Conservation (phyloP, 169 alveolate genomes). For the Cryptosporidium ryanae region DNA sequence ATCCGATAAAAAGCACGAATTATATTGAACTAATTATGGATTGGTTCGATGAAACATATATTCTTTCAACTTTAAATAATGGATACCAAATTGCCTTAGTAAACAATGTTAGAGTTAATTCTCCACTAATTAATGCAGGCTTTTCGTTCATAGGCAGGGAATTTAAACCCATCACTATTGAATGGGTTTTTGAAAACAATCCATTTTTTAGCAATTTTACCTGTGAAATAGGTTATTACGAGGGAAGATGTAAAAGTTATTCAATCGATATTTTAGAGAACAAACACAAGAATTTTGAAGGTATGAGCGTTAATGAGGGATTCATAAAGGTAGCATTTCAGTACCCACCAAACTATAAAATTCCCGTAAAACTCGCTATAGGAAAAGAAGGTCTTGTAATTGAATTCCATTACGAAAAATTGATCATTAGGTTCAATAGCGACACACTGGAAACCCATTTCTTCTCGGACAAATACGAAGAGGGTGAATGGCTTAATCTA, state of each 20-base stretch:
- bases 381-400: not conserved
- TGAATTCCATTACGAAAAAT: slow-evolving; percentile 7
- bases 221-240: slow-evolving; percentile 42
- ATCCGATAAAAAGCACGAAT: slow-evolving; percentile 10
- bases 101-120: slow-evolving; percentile 31
- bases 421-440: not conserved
- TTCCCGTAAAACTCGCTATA: slow-evolving; percentile 26
- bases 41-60: slow-evolving; percentile 37
- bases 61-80: not conserved
- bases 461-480: slow-evolving; percentile 9
- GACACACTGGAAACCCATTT: not conserved
- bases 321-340: slow-evolving; percentile 55
- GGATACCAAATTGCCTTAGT: slow-evolving; percentile 2
- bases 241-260: slow-evolving; percentile 48
- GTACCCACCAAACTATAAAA: slow-evolving; percentile 24
- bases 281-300: not conserved
- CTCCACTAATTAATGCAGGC: slow-evolving; percentile 45
- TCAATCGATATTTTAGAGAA: not conserved
- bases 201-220: not conserved
- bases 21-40: slow-evolving; percentile 13
- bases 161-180: slow-evolving; percentile 12
- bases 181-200: slow-evolving; percentile 11
- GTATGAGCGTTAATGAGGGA: slow-evolving; percentile 5
- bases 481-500: slow-evolving; percentile 51
- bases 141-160: slow-evolving; percentile 30